phyloP scores from a whole-genome alignment of 352 stramenopile genomes.

The Pythium aristosporum region DNA sequence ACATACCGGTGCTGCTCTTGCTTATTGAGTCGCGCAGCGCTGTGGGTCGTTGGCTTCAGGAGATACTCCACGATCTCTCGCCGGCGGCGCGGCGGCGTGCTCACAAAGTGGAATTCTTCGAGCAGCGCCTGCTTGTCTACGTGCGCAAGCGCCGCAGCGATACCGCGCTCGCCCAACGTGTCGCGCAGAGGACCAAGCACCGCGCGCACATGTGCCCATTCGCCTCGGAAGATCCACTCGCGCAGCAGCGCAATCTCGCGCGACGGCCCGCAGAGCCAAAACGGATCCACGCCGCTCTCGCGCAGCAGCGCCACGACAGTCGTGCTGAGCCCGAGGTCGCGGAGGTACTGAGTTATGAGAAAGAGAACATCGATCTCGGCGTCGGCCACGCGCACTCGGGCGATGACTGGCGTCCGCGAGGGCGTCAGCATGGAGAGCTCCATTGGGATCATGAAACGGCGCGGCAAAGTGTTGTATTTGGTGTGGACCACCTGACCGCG shows the following conservation, averaged over 20 bases:
- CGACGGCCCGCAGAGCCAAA: constrained; percentile 55
- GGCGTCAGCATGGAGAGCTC: not conserved
- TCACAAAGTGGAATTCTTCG: constrained; percentile 28
- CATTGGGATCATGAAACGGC: constrained; percentile 5
- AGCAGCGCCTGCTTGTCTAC: constrained; percentile 43
- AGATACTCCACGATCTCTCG: constrained; percentile 22
- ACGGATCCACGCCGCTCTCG: constrained; percentile 54
- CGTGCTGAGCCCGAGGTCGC: constrained; percentile 33
- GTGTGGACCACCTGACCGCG: constrained; percentile 4
- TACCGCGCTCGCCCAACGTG: constrained; percentile 22
- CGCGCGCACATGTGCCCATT: constrained; percentile 36
- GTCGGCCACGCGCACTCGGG: constrained; percentile 11
- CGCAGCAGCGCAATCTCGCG: constrained; percentile 48
- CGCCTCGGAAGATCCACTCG: constrained; percentile 50
- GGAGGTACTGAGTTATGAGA: constrained; percentile 51
- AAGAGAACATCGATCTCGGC: constrained; percentile 42
- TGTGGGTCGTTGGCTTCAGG: not conserved
- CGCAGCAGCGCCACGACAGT: constrained; percentile 46
- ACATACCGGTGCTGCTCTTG: constrained; percentile 21
- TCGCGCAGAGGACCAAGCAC: constrained; percentile 39
- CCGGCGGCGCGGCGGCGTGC: not conserved
- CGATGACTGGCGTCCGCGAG: not conserved
- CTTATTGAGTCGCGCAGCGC: constrained; percentile 1
- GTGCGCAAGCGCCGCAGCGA: constrained; percentile 14
- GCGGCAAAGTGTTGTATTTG: not conserved